Conservation (phyloP, 2,329 filamentous ascomycete genomes). For the Scedosporium aurantiacum region DNA sequence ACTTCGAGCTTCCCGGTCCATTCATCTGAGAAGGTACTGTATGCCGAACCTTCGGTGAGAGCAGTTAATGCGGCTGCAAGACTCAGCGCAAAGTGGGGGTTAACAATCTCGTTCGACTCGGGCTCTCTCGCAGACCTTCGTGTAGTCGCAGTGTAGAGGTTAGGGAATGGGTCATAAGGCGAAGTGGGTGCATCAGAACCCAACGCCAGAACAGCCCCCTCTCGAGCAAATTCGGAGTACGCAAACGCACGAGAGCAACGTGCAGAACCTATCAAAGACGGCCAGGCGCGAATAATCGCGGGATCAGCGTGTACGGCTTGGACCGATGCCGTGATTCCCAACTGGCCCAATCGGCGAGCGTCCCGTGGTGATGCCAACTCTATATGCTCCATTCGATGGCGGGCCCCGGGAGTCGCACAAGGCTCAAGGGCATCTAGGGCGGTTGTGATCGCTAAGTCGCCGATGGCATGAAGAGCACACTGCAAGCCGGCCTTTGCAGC, state of each 20-base stretch:
- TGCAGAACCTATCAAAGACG: conserved; percentile 39
- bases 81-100: conserved; percentile 40
- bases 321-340: conserved; percentile 50
- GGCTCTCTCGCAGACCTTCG: conserved; percentile 42
- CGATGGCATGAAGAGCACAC: conserved; percentile 55
- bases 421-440: conserved; percentile 44
- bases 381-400: conserved; percentile 55
- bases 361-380: conserved; percentile 46
- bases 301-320: conserved; percentile 50
- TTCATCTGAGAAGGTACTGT: conserved; percentile 45
- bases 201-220: conserved; percentile 42
- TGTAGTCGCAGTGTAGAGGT: conserved; percentile 49
- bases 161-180: conserved; percentile 40
- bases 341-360: conserved; percentile 40
- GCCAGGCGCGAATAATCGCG: conserved; percentile 51
- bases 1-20: conserved; percentile 39
- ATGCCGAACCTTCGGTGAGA: conserved; percentile 44
- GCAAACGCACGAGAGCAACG: conserved; percentile 50
- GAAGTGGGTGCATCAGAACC: conserved; percentile 51
- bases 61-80: conserved; percentile 42
- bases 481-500: conserved; percentile 45
- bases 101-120: conserved; percentile 28
- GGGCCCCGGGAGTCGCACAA: conserved; percentile 29
- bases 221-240: conserved; percentile 48
- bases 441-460: conserved; percentile 45